Conservation (phyloP, 2,329 filamentous ascomycete genomes). For the Trichocomaceae sp. region DNA sequence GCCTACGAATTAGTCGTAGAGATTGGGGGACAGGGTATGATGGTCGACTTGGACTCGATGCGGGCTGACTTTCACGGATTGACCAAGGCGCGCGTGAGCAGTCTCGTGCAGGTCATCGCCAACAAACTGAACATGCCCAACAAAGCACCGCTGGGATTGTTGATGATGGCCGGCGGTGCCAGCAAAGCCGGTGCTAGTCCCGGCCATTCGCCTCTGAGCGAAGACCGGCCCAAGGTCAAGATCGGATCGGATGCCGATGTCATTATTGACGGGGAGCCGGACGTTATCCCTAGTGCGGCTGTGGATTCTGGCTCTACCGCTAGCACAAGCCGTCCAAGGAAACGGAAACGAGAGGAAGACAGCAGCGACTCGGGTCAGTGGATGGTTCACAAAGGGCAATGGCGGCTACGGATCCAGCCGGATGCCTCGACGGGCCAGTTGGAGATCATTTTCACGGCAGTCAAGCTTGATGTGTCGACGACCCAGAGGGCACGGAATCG, state of each 20-base stretch:
- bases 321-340: constrained; percentile 19
- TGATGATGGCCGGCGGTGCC: constrained; percentile 58
- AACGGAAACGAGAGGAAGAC: constrained; percentile 30
- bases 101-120: constrained; percentile 72
- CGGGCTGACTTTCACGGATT: constrained; percentile 67
- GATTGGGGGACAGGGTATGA: constrained; percentile 61
- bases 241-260: constrained; percentile 49
- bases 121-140: constrained; percentile 67
- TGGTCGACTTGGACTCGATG: constrained; percentile 48
- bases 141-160: constrained; percentile 54
- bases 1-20: constrained; percentile 72
- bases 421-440: constrained; percentile 33
- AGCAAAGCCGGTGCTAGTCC: constrained; percentile 58
- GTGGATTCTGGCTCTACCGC: neutral
- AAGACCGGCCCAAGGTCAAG: constrained; percentile 60
- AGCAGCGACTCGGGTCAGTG: constrained; percentile 37
- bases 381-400: constrained; percentile 63
- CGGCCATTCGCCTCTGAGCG: constrained; percentile 62
- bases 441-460: constrained; percentile 67
- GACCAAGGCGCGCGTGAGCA: constrained; percentile 62
- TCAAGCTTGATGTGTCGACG: constrained; percentile 67
- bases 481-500: constrained; percentile 61
- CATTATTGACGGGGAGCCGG: constrained; percentile 34
- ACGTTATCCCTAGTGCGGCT: constrained; percentile 16
- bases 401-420: constrained; percentile 61